A percentile compares a stretch with the other conserved stretches of the same genome.
These are phyloP conservation scores for Coprinopsis sp. DNA, from an alignment of 768 basidiomycete species.

Conservation along the genomic window DNA sequence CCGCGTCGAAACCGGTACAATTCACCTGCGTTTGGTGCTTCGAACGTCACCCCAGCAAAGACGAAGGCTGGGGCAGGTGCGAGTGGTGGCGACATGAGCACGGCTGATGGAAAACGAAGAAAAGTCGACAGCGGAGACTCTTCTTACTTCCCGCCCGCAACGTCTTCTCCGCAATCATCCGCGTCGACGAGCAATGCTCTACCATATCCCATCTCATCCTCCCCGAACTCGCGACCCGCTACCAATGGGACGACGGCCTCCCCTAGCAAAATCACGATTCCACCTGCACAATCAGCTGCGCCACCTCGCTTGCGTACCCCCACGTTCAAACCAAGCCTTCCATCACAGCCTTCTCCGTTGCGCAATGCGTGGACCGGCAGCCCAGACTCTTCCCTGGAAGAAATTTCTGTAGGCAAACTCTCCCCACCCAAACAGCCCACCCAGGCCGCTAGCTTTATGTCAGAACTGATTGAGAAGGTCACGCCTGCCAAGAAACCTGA, in stretches of 20 bases:
- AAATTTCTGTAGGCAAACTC: slow-evolving; percentile 9
- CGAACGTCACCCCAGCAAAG: slow-evolving; percentile 38
- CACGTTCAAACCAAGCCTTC: slow-evolving; percentile 50
- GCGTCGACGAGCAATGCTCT: no score
- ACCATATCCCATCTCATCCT: slow-evolving; percentile 32
- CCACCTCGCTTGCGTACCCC: slow-evolving; percentile 38
- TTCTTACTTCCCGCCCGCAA: slow-evolving; percentile 20
- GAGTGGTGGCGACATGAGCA: slow-evolving; percentile 13
- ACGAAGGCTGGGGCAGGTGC: slow-evolving; percentile 31
- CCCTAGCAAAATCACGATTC: slow-evolving; percentile 8
- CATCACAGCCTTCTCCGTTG: slow-evolving; percentile 68
- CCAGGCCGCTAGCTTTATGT: slow-evolving; percentile 5
- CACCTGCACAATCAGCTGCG: slow-evolving; percentile 21
- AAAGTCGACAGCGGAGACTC: slow-evolving; percentile 46
- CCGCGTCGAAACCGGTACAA: slow-evolving; percentile 59
- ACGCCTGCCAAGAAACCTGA: slow-evolving; percentile 27
- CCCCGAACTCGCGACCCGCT: slow-evolving; percentile 24
- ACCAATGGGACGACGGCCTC: slow-evolving; percentile 15
- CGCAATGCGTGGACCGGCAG: slow-evolving; percentile 65
- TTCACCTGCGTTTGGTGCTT: slow-evolving; percentile 67
- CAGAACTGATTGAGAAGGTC: slow-evolving; percentile 6
- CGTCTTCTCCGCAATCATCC: slow-evolving; percentile 10
- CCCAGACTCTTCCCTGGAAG: slow-evolving; percentile 29
- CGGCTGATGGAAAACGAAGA: slow-evolving; percentile 54
- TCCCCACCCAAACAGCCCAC: slow-evolving; percentile 4